Conservation (phyloP, 257 asterid species). For the Salvia hispanica region DNA sequence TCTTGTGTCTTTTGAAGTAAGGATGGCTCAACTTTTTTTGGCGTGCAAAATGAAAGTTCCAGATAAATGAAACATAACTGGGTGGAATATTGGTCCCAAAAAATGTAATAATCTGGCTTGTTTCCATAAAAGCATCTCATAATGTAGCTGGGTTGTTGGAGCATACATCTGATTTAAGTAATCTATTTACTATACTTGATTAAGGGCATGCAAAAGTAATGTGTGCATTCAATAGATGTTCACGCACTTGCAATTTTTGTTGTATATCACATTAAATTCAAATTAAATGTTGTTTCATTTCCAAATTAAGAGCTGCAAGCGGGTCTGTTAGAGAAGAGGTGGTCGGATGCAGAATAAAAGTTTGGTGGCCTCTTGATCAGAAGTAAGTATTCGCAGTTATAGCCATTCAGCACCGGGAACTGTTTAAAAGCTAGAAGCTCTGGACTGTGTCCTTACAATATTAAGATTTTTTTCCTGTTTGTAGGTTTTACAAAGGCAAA, state of each 20-base stretch:
- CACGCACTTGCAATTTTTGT: neutral
- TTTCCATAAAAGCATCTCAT: neutral
- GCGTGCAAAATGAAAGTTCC: neutral
- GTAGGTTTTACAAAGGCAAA: slow-evolving; percentile 45
- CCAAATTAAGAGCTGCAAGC: slow-evolving; percentile 14
- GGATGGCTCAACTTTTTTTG: neutral
- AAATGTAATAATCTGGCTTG: neutral
- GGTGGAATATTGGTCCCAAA: neutral
- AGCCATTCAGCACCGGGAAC: slow-evolving; percentile 3
- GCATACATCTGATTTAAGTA: neutral
- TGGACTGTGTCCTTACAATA: neutral
- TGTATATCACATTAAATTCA: slow-evolving; percentile 1
- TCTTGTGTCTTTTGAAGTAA: neutral
- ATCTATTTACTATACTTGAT: neutral
- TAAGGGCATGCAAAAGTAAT: neutral
- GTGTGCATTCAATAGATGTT: neutral
- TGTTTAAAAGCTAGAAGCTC: neutral
- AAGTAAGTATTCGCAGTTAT: slow-evolving; percentile 33
- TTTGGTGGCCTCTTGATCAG: slow-evolving; percentile 47
- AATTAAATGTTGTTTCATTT: neutral
- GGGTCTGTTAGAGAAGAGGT: slow-evolving; percentile 29
- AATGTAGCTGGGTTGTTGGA: neutral
- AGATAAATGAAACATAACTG: neutral
- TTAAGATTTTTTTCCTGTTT: neutral
- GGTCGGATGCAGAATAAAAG: slow-evolving; percentile 39